phyloP scores from a whole-genome alignment of 139 green algal species.

The Picochlorum sp. region DNA sequence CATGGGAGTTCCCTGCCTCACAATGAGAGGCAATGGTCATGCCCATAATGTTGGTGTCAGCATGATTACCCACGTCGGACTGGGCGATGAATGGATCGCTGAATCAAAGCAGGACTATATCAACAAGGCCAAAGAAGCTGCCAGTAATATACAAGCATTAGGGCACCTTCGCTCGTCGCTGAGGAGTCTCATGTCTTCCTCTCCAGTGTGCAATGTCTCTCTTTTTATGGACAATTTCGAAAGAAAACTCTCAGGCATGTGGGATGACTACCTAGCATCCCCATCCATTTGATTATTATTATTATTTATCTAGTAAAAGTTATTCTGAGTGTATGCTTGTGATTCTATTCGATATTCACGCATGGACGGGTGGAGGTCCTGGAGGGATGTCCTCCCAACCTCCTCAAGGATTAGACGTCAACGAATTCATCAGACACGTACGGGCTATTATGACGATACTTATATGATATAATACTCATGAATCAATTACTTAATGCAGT shows the following conservation, averaged over 20 bases:
- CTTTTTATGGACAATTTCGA: conserved; percentile 73
- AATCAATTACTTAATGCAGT: neutral
- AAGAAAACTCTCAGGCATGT: conserved; percentile 60
- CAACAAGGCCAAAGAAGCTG: conserved; percentile 25
- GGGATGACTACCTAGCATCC: conserved; percentile 29
- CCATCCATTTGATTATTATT: neutral
- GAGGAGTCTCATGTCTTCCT: conserved; percentile 66
- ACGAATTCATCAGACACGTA: no score
- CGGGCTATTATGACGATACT: no score
- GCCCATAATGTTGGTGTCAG: conserved; percentile 91
- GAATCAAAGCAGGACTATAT: conserved; percentile 74
- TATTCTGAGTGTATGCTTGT: no score
- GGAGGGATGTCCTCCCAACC: no score
- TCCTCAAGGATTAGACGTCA: no score
- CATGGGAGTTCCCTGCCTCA: conserved; percentile 92
- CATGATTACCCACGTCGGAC: conserved; percentile 70
- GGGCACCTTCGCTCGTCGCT: conserved; percentile 52
- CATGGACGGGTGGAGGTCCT: no score
- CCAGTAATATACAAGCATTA: conserved; percentile 34
- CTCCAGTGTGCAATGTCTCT: conserved; percentile 65
- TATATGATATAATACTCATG: no score
- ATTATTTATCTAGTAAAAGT: neutral
- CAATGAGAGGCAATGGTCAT: conserved; percentile 74
- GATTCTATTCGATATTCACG: no score
- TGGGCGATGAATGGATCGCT: conserved; percentile 70